Percentiles rank a stretch among this genome's conserved stretches.
phyloP scores from a whole-genome alignment of 768 basidiomycete genomes.

The Dacryopinax spathularia region DNA sequence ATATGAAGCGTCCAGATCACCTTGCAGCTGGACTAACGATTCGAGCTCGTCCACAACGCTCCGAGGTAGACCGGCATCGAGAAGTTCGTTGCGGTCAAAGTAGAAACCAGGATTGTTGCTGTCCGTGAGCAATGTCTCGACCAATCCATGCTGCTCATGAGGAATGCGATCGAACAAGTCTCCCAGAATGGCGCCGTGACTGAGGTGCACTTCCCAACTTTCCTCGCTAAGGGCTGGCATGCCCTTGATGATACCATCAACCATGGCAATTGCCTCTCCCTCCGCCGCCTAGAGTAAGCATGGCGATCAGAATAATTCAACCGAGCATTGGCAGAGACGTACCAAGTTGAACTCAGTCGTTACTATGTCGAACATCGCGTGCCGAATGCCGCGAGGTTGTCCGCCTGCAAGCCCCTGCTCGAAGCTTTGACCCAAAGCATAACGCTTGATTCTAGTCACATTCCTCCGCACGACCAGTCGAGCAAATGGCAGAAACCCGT shows the following conservation, averaged over 20 bases:
- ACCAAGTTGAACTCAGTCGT: constrained; percentile 53
- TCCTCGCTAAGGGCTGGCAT: constrained; percentile 53
- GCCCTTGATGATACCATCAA: constrained; percentile 48
- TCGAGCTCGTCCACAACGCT: constrained; percentile 64
- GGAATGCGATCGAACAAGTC: constrained; percentile 49
- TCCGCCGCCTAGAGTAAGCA: constrained; percentile 35
- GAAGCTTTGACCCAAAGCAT: constrained; percentile 49
- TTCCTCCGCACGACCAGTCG: constrained; percentile 58
- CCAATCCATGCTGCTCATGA: constrained; percentile 32
- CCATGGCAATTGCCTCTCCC: constrained; percentile 58
- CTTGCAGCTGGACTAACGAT: constrained; percentile 37
- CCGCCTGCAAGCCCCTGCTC: constrained; percentile 9
- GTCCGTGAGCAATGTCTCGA: constrained; percentile 50
- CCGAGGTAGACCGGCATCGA: constrained; percentile 56
- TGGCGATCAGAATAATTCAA: not conserved
- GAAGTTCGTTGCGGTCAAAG: constrained; percentile 53
- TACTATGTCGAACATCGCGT: constrained; percentile 69
- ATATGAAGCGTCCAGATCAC: not conserved
- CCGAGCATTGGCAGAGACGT: constrained; percentile 24
- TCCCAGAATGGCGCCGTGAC: constrained; percentile 61
- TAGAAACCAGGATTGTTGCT: constrained; percentile 49
- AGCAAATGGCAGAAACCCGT: constrained; percentile 64
- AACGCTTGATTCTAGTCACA: constrained; percentile 63
- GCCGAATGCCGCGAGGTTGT: constrained; percentile 3
- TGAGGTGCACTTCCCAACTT: constrained; percentile 59